phyloP scores from a whole-genome alignment of 345 rosid species.

The Reutealis trisperma region DNA sequence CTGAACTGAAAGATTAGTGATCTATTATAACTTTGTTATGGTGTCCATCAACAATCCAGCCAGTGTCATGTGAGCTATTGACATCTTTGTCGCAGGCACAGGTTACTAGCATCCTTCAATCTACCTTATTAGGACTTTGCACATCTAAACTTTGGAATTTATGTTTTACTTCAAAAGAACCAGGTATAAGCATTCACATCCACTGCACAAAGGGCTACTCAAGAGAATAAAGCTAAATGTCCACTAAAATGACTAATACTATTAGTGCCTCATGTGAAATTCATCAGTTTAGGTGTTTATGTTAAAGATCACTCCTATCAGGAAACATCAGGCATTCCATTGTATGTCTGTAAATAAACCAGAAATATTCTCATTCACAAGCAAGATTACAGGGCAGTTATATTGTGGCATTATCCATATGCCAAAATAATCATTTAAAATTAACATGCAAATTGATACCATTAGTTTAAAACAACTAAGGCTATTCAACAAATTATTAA shows the following conservation, averaged over 20 bases:
- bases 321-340: neutral
- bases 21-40: neutral
- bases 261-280: neutral
- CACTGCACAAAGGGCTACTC: neutral
- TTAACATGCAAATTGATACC: no score
- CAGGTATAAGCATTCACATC: neutral
- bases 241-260: neutral
- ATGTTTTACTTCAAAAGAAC: neutral
- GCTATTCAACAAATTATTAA: no score
- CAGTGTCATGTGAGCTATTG: neutral
- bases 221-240: neutral
- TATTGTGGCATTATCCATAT: no score
- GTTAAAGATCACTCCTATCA: neutral
- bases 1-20: neutral
- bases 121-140: neutral
- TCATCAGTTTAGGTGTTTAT: neutral
- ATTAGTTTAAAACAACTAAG: no score
- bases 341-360: neutral
- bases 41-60: neutral
- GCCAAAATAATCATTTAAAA: no score
- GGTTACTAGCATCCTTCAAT: neutral
- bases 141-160: neutral
- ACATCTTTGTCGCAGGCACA: neutral
- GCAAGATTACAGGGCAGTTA: neutral
- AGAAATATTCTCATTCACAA: neutral